A percentile compares a stretch with the other conserved stretches of the same genome.
phyloP scores from a whole-genome alignment of 78 protist genomes.

The Neovahlkampfia damariscottae region DNA sequence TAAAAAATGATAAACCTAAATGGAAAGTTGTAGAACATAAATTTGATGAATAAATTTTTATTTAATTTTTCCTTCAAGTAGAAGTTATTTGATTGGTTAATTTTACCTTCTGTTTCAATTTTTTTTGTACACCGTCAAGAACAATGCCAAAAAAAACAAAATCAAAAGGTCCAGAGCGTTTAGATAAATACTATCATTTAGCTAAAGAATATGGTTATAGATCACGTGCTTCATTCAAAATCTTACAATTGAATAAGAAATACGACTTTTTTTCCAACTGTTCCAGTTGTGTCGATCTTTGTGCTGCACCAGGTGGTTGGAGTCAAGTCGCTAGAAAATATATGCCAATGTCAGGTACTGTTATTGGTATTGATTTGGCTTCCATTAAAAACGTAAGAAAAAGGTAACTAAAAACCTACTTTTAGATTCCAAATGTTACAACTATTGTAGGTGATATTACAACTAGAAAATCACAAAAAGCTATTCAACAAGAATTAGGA shows the following conservation, averaged over 20 bases:
- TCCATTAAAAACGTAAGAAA: constrained; percentile 94
- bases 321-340: constrained; percentile 86
- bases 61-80: no score
- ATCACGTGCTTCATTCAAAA: constrained; percentile 98
- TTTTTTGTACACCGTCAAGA: no score
- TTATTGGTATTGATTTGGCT: constrained; percentile 94
- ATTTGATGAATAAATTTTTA: no score
- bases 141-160: constrained; percentile 52
- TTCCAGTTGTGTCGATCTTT: constrained; percentile 84
- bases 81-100: no score
- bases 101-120: no score
- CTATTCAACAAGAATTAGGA: constrained; percentile 43
- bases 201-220: constrained; percentile 98
- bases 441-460: constrained; percentile 92
- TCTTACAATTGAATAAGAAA: constrained; percentile 93
- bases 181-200: constrained; percentile 84
- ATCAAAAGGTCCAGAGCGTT: constrained; percentile 67
- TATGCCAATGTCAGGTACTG: constrained; percentile 68
- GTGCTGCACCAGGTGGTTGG: constrained; percentile 99
- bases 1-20: no score
- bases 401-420: no score
- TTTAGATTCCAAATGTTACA: constrained; percentile 58
- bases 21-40: no score
- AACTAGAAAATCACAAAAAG: constrained; percentile 73
- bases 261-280: constrained; percentile 72